Conservation (phyloP, 352 stramenopile genomes). For the Phytophthora tubulina region DNA sequence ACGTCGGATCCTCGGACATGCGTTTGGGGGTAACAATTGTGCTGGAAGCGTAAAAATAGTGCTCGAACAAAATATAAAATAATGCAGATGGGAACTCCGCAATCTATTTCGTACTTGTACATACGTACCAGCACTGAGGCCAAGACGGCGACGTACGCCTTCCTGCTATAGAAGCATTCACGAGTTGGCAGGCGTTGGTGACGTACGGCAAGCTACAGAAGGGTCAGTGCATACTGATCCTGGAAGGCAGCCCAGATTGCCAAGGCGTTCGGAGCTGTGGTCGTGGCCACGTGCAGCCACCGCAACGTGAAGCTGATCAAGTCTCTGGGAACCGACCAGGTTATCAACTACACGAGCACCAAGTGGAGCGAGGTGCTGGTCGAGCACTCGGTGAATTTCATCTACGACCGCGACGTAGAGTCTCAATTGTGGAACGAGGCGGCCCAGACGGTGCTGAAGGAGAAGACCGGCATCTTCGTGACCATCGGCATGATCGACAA, state of each 20-base stretch:
- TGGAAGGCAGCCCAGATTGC: constrained; percentile 64
- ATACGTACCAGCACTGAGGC: too few species aligned
- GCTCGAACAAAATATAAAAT: too few species aligned
- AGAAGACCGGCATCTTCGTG: constrained; percentile 47
- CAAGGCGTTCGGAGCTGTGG: constrained; percentile 45
- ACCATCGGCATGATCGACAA: constrained; percentile 43
- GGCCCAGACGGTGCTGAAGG: constrained; percentile 48
- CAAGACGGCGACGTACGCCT: too few species aligned
- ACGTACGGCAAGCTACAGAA: too few species aligned
- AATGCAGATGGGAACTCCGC: too few species aligned
- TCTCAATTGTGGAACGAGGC: constrained; percentile 41
- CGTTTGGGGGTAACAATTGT: too few species aligned
- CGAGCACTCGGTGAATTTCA: constrained; percentile 42
- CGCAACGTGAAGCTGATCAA: constrained; percentile 54
- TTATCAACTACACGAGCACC: constrained; percentile 64
- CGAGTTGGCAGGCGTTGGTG: constrained; percentile 48
- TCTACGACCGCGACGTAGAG: constrained; percentile 37
- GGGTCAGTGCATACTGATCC: constrained; percentile 52
- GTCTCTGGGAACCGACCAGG: constrained; percentile 52
- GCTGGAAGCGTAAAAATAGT: too few species aligned
- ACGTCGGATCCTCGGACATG: too few species aligned
- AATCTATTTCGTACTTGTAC: too few species aligned
- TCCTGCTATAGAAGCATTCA: too few species aligned
- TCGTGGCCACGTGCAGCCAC: constrained; percentile 48
- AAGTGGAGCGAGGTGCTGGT: constrained; percentile 52